Conservation (phyloP, 2,329 filamentous ascomycete species). For the Botrytis cinerea region DNA sequence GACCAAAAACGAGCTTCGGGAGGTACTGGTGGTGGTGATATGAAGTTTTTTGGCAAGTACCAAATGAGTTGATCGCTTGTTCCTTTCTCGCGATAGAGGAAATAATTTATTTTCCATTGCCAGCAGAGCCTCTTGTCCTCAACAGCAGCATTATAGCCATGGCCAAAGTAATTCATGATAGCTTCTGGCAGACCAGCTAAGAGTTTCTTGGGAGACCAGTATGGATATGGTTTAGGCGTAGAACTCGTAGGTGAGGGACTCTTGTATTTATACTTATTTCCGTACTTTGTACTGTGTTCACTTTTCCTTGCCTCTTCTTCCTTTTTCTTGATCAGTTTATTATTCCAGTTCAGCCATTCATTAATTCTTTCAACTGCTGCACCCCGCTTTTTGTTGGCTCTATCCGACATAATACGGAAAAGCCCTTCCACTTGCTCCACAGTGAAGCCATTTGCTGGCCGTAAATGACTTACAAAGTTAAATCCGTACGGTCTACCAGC, state of each 20-base stretch:
- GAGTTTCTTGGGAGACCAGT: background rate
- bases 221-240: background rate
- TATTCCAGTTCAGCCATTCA: background rate
- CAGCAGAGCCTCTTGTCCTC: background rate
- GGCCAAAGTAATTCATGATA: background rate
- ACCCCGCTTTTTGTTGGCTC: background rate
- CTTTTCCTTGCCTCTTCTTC: too few species aligned
- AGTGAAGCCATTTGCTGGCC: background rate
- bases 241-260: too few species aligned
- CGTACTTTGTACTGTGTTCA: too few species aligned
- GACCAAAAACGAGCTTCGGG: background rate
- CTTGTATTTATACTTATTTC: too few species aligned
- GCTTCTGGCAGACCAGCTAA: background rate
- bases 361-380: background rate
- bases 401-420: background rate
- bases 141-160: background rate
- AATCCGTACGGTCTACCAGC: background rate
- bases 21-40: background rate
- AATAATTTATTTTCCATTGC: background rate
- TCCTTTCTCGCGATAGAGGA: background rate
- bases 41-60: background rate
- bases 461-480: too few species aligned
- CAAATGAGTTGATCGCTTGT: background rate
- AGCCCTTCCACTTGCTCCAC: background rate
- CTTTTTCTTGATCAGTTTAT: background rate